Percentiles rank a stretch among this genome's conserved stretches.
phyloP scores from a whole-genome alignment of 2,329 filamentous ascomycete species.

The Colletotrichum lini region DNA sequence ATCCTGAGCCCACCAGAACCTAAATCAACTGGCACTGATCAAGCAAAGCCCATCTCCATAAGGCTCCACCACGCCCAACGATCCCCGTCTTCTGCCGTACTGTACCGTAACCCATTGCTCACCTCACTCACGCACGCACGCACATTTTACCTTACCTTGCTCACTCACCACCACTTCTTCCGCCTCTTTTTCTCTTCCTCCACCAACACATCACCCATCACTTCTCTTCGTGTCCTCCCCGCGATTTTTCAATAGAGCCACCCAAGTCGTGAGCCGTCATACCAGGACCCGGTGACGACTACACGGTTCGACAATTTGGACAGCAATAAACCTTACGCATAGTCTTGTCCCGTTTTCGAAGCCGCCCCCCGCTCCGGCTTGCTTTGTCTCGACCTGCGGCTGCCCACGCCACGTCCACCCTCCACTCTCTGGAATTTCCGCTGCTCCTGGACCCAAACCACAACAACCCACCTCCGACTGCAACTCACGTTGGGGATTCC shows the following conservation, averaged over 20 bases:
- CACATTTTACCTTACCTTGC: conserved; percentile 32
- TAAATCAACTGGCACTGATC: conserved; percentile 43
- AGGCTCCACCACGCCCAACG: conserved; percentile 41
- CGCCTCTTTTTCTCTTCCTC: conserved; percentile 27
- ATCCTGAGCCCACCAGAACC: conserved; percentile 43
- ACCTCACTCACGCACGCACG: conserved; percentile 22
- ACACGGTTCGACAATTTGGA: not conserved
- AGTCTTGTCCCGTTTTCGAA: conserved; percentile 33
- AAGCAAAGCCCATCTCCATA: conserved; percentile 41
- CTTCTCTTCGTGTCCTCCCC: conserved; percentile 6
- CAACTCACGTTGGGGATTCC: conserved; percentile 14
- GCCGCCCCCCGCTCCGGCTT: conserved; percentile 11
- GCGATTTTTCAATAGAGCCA: conserved; percentile 1
- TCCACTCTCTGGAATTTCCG: conserved; percentile 43
- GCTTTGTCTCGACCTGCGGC: conserved; percentile 40
- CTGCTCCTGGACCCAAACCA: conserved; percentile 39
- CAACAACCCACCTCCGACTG: conserved; percentile 36
- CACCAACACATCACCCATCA: conserved; percentile 21
- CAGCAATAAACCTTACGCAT: conserved; percentile 10
- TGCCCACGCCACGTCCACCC: conserved; percentile 33
- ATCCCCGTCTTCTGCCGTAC: conserved; percentile 38
- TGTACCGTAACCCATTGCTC: conserved; percentile 32
- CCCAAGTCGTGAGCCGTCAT: not conserved
- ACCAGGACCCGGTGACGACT: not conserved
- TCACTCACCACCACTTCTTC: conserved; percentile 30